These are phyloP conservation scores for Dalbergia cultrata DNA, from an alignment of 306 rosid genomes.

Conservation along the genomic window DNA sequence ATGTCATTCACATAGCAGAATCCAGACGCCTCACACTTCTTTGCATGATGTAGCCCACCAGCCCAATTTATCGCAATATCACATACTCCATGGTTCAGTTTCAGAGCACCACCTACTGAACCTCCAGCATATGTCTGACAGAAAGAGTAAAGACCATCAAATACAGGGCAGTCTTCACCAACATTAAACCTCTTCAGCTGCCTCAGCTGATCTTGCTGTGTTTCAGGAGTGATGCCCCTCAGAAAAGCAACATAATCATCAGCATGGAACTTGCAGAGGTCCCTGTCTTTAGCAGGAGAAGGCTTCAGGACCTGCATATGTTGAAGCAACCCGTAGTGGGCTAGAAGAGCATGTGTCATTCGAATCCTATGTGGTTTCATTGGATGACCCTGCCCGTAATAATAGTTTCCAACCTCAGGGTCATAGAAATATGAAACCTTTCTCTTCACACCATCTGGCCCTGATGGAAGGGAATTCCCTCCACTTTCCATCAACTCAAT, in stretches of 20 bases:
- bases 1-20: conserved; percentile 63
- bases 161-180: conserved; percentile 62
- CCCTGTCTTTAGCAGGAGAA: conserved; percentile 57
- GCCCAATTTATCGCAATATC: conserved; percentile 66
- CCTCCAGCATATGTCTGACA: conserved; percentile 66
- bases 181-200: conserved; percentile 62
- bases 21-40: conserved; percentile 66
- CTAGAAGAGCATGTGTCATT: conserved; percentile 64
- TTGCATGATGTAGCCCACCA: conserved; percentile 64
- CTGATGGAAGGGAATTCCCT: conserved; percentile 63
- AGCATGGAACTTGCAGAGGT: conserved; percentile 65
- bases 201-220: conserved; percentile 61
- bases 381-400: conserved; percentile 65
- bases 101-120: conserved; percentile 62
- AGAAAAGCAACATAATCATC: conserved; percentile 60
- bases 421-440: conserved; percentile 63
- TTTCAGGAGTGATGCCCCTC: conserved; percentile 62
- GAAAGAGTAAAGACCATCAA: conserved; percentile 64
- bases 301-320: conserved; percentile 66
- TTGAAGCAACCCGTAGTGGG: conserved; percentile 64
- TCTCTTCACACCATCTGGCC: conserved; percentile 60
- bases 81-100: conserved; percentile 51
- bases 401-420: conserved; percentile 67
- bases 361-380: conserved; percentile 65
- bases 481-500: conserved; percentile 53